phyloP scores from a whole-genome alignment of 2,329 filamentous ascomycete species.

The Microsporum audouinii region DNA sequence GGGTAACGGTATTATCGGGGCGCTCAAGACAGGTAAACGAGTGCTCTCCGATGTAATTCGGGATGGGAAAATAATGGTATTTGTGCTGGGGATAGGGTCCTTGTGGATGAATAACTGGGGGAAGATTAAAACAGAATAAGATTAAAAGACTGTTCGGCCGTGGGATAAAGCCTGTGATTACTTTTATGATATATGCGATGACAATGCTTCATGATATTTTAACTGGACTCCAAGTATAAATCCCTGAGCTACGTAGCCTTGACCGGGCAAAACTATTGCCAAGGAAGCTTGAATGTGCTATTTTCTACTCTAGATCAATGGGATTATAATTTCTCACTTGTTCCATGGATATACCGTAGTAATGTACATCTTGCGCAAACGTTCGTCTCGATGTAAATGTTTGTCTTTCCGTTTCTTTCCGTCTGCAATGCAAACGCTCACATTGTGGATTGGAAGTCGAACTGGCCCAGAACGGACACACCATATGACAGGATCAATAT shows the following conservation, averaged over 20 bases:
- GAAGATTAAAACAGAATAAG: constrained; percentile 1
- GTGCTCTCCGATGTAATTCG: constrained; percentile 25
- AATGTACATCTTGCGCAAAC: too few species aligned
- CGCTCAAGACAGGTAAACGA: constrained; percentile 18
- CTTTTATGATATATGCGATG: not conserved
- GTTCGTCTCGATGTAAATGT: not conserved
- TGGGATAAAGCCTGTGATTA: not conserved
- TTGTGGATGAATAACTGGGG: constrained; percentile 20
- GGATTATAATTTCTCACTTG: too few species aligned
- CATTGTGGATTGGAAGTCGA: not conserved
- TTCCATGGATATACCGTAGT: too few species aligned
- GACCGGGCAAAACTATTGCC: not conserved
- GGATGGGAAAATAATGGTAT: constrained; percentile 37
- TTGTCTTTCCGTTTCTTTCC: not conserved
- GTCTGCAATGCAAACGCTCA: not conserved
- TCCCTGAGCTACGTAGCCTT: not conserved
- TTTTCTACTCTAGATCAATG: not conserved
- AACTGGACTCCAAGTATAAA: not conserved
- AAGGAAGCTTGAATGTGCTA: not conserved
- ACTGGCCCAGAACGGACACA: not conserved
- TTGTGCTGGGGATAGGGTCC: constrained; percentile 36
- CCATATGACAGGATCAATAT: not conserved
- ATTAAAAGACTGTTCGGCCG: not conserved
- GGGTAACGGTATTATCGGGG: constrained; percentile 20
- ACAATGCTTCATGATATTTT: not conserved